Evolutionary conservation across 768 basidiomycete species (phyloP), one percentile per base, ranked within the genome.

Genomic region (Mycena albidolilacea): DNA sequence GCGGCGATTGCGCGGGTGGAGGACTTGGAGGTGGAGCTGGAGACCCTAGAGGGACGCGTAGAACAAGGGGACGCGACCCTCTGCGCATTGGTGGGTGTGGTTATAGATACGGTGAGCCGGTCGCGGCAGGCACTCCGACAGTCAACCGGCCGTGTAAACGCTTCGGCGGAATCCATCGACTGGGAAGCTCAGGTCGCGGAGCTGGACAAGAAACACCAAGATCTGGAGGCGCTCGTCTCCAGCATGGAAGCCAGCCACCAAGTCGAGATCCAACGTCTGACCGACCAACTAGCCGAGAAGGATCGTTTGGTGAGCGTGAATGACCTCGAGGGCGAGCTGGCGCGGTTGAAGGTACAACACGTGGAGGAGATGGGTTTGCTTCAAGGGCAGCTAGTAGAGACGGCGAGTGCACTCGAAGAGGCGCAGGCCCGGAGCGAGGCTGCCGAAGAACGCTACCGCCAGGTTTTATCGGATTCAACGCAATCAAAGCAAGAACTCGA

Each of bases 11-110:
- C 79, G 66, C 84, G 83, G 70, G 80, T 88, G 37, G 95, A 95
- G 68, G 81, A 80, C n/a, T 79, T 91, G 70, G 94, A 95, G 76
- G 87, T 90, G 52, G 88, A 90, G 72, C 73, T 89, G 63, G 94
- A 92, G 78, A 80, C 74, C 4, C 50, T 84, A 71, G 83, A 78
- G 38, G 62, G 44, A 0, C 70, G 72, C 0, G n/a, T 71, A 35
- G 76, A 79, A 14, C 79, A 83, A 23, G 78, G 81, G 21, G 83
- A 86, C 19, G 74, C 67, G n/a, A 78, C 84, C 35, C 73, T 89
- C 15, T 79, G 80, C 8, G 78, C 82, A 7, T 73, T 88, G 68
- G 82, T 88, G 44, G 78, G 77, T n/a, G 81, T 84, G 55, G 67
- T 88, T 64, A 75, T 83, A 1, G 81, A 85, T 54, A 82, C 86